phyloP scores from a whole-genome alignment of 2,329 filamentous ascomycete genomes.

The Penicillium sp. region DNA sequence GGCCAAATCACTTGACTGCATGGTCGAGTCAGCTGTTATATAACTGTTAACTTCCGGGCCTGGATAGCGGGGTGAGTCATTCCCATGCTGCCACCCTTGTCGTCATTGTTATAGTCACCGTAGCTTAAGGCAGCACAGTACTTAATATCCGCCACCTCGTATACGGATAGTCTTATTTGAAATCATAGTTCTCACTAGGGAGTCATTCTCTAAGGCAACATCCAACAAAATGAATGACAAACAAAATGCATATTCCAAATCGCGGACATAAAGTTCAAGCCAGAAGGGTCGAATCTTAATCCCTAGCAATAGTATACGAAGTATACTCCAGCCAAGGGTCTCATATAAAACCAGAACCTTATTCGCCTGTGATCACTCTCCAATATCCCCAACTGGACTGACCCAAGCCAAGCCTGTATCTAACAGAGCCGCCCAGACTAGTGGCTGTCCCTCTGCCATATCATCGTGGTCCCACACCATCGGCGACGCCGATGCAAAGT shows the following conservation, averaged over 20 bases:
- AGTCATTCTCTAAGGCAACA: background rate
- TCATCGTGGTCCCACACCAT: background rate
- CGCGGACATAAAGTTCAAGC: background rate
- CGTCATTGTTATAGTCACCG: background rate
- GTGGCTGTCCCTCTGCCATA: background rate
- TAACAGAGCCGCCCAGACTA: background rate
- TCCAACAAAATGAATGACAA: background rate
- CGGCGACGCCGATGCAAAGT: conserved; percentile 16
- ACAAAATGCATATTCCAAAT: background rate
- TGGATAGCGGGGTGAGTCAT: background rate
- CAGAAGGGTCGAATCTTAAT: background rate
- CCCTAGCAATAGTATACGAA: background rate
- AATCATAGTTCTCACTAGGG: background rate
- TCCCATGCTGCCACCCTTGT: background rate
- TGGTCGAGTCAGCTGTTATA: background rate
- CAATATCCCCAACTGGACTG: background rate
- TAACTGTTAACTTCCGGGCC: background rate
- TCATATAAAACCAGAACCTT: background rate
- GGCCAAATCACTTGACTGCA: background rate
- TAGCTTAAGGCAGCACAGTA: conserved; percentile 8
- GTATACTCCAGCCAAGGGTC: background rate
- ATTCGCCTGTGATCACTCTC: background rate
- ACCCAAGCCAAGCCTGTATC: background rate
- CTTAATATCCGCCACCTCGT: conserved; percentile 12
- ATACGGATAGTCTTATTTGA: conserved; percentile 7